These are phyloP conservation scores for Paecilomyces dactylethromorphus DNA, from an alignment of 2,329 filamentous ascomycete genomes.

Conservation along the genomic window DNA sequence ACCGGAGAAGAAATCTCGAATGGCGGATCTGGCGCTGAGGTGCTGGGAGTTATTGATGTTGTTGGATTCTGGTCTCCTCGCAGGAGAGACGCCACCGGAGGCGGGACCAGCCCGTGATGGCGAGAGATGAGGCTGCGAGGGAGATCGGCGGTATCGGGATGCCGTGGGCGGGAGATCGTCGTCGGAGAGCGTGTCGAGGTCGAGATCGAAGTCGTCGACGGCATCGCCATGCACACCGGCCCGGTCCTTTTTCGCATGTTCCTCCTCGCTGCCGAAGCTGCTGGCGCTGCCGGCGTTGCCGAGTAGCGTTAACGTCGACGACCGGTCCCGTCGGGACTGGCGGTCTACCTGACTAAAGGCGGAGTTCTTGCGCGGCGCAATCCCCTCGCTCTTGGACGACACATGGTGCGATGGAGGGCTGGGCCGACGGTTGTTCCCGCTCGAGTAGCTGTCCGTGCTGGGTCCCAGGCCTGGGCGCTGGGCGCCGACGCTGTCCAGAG, in stretches of 20 bases:
- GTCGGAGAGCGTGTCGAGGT: constrained; percentile 40
- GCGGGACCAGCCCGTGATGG: constrained; percentile 10
- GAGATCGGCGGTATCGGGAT: constrained; percentile 27
- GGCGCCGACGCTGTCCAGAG: constrained; percentile 43
- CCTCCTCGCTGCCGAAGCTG: constrained; percentile 40
- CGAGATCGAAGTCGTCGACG: constrained; percentile 31
- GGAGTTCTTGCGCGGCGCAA: constrained; percentile 47
- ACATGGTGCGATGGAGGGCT: constrained; percentile 38
- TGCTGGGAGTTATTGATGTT: no score
- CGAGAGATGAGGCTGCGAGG: constrained; percentile 24
- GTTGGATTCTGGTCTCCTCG: constrained; percentile 15
- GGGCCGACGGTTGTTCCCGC: constrained; percentile 49
- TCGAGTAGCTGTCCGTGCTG: constrained; percentile 46
- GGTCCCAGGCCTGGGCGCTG: constrained; percentile 25
- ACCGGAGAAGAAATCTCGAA: constrained; percentile 71
- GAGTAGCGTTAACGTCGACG: constrained; percentile 48
- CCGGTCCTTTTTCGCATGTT: constrained; percentile 36
- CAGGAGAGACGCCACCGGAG: constrained; percentile 19
- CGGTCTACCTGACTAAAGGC: constrained; percentile 40
- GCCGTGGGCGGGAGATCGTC: constrained; percentile 55
- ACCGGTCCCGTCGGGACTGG: constrained; percentile 36
- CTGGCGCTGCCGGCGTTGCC: constrained; percentile 34
- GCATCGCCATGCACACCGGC: constrained; percentile 17
- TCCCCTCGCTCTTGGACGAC: constrained; percentile 21
- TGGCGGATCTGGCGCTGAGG: constrained; percentile 67